Percentiles rank a stretch among this genome's conserved stretches.
phyloP scores from a whole-genome alignment of 192 early-diverging fungal species.

The Coemansia sp. region DNA sequence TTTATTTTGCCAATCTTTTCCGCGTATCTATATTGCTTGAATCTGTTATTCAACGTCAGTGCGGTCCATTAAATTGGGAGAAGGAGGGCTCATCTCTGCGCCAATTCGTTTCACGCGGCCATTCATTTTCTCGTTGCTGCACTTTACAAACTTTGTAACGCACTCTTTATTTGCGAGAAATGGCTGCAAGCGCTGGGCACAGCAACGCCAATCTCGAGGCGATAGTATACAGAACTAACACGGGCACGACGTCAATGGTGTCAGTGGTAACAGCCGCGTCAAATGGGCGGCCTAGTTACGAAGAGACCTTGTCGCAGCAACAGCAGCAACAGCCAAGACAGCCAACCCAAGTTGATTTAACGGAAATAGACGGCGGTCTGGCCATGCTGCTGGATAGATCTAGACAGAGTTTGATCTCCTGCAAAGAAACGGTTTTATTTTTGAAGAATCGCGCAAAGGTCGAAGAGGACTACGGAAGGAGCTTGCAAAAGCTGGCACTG shows the following conservation, averaged over 20 bases:
- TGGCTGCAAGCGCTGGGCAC: constrained; percentile 4
- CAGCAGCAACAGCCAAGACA: constrained; percentile 5
- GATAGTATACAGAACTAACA: constrained; percentile 3
- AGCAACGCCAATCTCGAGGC: not conserved
- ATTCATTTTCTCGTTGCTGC: no score
- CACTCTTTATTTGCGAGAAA: no score
- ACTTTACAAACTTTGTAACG: no score
- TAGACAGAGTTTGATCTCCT: constrained; percentile 40
- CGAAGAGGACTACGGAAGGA: constrained; percentile 86
- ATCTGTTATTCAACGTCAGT: no score
- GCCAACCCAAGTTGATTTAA: constrained; percentile 37
- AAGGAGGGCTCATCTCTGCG: no score
- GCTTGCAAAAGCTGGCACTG: constrained; percentile 73
- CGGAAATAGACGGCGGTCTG: constrained; percentile 46
- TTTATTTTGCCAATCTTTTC: no score
- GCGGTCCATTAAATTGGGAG: no score
- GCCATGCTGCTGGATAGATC: constrained; percentile 44
- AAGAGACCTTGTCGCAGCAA: constrained; percentile 6
- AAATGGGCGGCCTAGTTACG: constrained; percentile 22
- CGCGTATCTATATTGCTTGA: no score
- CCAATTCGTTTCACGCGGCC: no score
- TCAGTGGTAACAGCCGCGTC: constrained; percentile 13
- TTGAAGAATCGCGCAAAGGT: constrained; percentile 83
- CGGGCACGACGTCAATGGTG: constrained; percentile 6
- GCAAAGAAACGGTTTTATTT: constrained; percentile 66